Percentiles rank a stretch among this genome's conserved stretches.
Evolutionary conservation across 2,329 filamentous ascomycete genomes (phyloP).

Genomic region (Metarhizium anisopliae): DNA sequence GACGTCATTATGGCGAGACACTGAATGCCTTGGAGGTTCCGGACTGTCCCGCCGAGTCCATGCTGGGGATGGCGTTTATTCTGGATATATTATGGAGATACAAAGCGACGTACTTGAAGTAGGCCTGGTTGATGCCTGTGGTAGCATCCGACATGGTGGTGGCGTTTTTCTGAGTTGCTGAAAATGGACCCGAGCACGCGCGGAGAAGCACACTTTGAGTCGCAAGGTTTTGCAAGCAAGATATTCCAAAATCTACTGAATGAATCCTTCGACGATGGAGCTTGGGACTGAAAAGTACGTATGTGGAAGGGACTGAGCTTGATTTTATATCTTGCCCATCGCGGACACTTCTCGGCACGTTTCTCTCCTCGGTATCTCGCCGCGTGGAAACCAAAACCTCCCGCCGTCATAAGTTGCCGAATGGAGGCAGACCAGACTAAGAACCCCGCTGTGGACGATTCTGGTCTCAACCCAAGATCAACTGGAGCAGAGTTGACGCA

Average conservation of each 20-base stretch:
- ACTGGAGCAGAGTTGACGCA: too few species aligned
- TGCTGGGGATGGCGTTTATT: too few species aligned
- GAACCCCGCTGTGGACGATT: not conserved
- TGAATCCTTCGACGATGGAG: too few species aligned
- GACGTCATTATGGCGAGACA: not conserved
- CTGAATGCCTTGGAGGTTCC: not conserved
- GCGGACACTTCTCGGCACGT: constrained; percentile 24
- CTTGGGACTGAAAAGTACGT: not conserved
- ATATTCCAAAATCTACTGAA: too few species aligned
- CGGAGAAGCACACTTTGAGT: not conserved
- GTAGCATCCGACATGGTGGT: constrained; percentile 21
- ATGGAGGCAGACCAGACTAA: not conserved
- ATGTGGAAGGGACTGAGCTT: not conserved
- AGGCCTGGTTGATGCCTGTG: constrained; percentile 26
- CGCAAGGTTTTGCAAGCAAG: too few species aligned
- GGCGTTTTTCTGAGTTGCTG: not conserved
- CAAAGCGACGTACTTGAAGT: constrained; percentile 31
- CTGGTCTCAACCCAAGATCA: not conserved
- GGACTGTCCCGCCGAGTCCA: too few species aligned
- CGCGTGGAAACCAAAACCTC: not conserved
- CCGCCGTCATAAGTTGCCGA: too few species aligned
- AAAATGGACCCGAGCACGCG: not conserved
- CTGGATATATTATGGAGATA: too few species aligned
- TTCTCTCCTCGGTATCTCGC: not conserved
- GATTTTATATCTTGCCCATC: constrained; percentile 11